Percentiles rank a stretch among this genome's conserved stretches.
These are phyloP conservation scores for Halophytophthora batemanensis DNA, from an alignment of 352 stramenopile genomes.

Conservation along the genomic window DNA sequence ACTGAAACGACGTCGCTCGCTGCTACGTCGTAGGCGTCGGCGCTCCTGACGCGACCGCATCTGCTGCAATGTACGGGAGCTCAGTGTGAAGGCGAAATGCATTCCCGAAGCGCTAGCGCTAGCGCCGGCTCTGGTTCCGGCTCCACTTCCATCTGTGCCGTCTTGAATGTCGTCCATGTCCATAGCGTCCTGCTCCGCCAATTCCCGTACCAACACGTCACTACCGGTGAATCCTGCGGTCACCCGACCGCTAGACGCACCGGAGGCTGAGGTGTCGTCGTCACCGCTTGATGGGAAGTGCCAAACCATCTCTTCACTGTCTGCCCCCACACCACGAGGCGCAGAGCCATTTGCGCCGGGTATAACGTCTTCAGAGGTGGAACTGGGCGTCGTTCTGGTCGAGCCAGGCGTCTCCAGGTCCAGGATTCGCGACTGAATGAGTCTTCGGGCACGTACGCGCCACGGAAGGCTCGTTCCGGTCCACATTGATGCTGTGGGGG, in stretches of 20 bases:
- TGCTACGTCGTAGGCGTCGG: constrained; percentile 23
- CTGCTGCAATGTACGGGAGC: constrained; percentile 34
- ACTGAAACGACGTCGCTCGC: constrained; percentile 33
- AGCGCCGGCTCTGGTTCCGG: background rate
- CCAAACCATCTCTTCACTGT: too few relatives aligned
- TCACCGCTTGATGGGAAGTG: too few relatives aligned
- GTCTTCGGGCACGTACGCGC: constrained; percentile 14
- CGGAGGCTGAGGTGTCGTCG: too few relatives aligned
- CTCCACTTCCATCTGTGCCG: constrained; percentile 1
- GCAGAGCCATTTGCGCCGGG: too few relatives aligned
- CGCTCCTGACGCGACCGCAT: constrained; percentile 41
- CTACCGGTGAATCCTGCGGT: too few relatives aligned
- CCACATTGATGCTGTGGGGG: background rate
- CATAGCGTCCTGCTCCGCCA: constrained; percentile 19
- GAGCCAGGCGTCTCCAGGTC: constrained; percentile 1
- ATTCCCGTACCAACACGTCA: too few relatives aligned
- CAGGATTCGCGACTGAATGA: constrained; percentile 23
- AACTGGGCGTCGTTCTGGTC: too few relatives aligned
- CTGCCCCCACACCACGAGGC: too few relatives aligned
- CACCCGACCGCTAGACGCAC: too few relatives aligned
- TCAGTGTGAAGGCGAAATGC: constrained; percentile 46
- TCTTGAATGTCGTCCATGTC: constrained; percentile 21
- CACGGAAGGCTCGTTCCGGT: constrained; percentile 6
- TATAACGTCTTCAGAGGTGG: too few relatives aligned
- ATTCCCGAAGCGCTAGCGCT: constrained; percentile 12